These are phyloP conservation scores for Neoboletus brunneissimus DNA, from an alignment of 768 basidiomycete genomes.

Conservation along the genomic window DNA sequence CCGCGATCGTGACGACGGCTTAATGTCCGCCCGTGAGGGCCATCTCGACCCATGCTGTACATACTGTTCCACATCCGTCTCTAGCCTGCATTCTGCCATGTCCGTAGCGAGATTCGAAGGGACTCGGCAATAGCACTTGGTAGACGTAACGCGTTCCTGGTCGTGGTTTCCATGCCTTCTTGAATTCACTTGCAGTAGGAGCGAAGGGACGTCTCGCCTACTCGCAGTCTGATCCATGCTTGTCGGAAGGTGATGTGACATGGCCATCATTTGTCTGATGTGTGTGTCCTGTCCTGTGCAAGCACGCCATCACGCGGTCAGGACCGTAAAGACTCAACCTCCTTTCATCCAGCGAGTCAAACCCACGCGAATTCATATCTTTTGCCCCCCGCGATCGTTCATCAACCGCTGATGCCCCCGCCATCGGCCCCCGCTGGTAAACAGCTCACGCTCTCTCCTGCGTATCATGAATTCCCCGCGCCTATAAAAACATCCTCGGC, in stretches of 20 bases:
- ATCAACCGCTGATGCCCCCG: not conserved
- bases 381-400: not conserved
- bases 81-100: not conserved
- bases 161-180: not conserved
- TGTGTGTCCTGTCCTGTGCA: too few relatives aligned
- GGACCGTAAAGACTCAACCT: too few relatives aligned
- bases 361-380: not conserved
- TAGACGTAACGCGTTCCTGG: not conserved
- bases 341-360: too few relatives aligned
- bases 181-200: not conserved
- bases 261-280: not conserved
- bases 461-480: conserved; percentile 53
- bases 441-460: conserved; percentile 38
- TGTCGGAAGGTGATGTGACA: not conserved
- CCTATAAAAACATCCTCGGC: conserved; percentile 53
- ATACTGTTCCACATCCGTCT: not conserved
- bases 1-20: not conserved
- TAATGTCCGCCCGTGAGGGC: not conserved
- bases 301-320: too few relatives aligned
- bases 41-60: not conserved
- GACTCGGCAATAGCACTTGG: not conserved
- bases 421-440: not conserved
- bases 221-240: not conserved
- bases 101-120: not conserved
- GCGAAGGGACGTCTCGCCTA: not conserved